phyloP scores from a whole-genome alignment of 2,329 filamentous ascomycete genomes.

The Aureobasidium lini region DNA sequence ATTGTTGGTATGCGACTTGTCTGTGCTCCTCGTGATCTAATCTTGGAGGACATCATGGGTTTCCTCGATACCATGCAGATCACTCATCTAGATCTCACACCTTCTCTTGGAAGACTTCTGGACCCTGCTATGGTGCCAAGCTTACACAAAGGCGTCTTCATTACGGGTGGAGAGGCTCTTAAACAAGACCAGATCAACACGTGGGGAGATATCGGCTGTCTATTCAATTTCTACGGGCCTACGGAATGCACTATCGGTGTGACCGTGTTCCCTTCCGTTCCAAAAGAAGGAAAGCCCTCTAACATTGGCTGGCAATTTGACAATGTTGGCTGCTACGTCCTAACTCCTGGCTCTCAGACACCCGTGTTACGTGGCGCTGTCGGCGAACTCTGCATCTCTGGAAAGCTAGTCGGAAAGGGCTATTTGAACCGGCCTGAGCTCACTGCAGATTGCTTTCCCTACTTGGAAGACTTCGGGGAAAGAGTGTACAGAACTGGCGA shows the following conservation, averaged over 20 bases:
- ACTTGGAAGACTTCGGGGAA: conserved; percentile 40
- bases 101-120: conserved; percentile 71
- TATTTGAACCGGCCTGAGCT: conserved; percentile 78
- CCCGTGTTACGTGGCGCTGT: conserved; percentile 72
- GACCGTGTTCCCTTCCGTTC: conserved; percentile 80
- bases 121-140: conserved; percentile 74
- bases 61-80: conserved; percentile 66
- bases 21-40: conserved; percentile 71
- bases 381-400: conserved; percentile 83
- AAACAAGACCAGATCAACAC: conserved; percentile 81
- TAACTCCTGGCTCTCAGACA: conserved; percentile 59
- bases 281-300: conserved; percentile 66
- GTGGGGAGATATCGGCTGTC: conserved; percentile 72
- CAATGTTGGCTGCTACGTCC: conserved; percentile 78
- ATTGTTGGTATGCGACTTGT: conserved; percentile 80
- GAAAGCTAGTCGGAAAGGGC: conserved; percentile 78
- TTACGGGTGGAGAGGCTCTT: conserved; percentile 82
- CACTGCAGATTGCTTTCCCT: conserved; percentile 68
- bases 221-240: conserved; percentile 87
- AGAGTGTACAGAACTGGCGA: conserved; percentile 80
- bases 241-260: conserved; percentile 91
- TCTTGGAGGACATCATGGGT: conserved; percentile 72
- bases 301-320: conserved; percentile 84
- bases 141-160: conserved; percentile 77
- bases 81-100: conserved; percentile 87